Evolutionary conservation across 2,329 filamentous ascomycete genomes (phyloP).

Genomic region (Leptosphaerulina australis): DNA sequence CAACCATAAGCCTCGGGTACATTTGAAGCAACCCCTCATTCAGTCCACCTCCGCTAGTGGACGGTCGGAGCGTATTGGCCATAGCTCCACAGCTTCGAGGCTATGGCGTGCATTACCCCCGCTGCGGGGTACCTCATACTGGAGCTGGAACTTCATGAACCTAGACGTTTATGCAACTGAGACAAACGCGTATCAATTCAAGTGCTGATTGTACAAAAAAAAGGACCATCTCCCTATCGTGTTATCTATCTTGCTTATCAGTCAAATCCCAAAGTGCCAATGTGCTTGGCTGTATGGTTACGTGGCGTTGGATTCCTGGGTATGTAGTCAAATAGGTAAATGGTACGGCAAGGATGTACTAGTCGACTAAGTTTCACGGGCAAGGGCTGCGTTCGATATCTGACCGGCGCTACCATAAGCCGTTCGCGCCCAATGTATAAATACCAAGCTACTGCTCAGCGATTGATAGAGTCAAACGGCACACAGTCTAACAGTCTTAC

Average conservation of each 20-base stretch:
- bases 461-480: background rate
- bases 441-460: constrained; percentile 3
- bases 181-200: background rate
- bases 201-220: background rate
- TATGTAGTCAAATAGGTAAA: background rate
- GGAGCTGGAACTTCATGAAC: background rate
- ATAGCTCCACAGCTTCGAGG: constrained; percentile 8
- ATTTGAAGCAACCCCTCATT: constrained; percentile 2
- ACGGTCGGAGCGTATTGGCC: background rate
- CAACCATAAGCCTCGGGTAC: constrained; percentile 9
- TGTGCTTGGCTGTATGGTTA: background rate
- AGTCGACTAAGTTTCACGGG: background rate
- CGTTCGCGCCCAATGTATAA: constrained; percentile 4
- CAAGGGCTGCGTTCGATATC: background rate
- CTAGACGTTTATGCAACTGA: background rate
- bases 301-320: background rate
- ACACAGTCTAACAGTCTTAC: background rate
- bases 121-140: constrained; percentile 8
- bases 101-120: constrained; percentile 2
- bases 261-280: too few relatives aligned
- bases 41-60: background rate
- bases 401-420: background rate
- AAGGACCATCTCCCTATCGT: background rate
- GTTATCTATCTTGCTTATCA: background rate
- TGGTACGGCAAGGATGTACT: background rate